A percentile compares a stretch with the other conserved stretches of the same genome.
These are phyloP conservation scores for Hippophae tibetana DNA, from an alignment of 306 rosid genomes.

Conservation along the genomic window DNA sequence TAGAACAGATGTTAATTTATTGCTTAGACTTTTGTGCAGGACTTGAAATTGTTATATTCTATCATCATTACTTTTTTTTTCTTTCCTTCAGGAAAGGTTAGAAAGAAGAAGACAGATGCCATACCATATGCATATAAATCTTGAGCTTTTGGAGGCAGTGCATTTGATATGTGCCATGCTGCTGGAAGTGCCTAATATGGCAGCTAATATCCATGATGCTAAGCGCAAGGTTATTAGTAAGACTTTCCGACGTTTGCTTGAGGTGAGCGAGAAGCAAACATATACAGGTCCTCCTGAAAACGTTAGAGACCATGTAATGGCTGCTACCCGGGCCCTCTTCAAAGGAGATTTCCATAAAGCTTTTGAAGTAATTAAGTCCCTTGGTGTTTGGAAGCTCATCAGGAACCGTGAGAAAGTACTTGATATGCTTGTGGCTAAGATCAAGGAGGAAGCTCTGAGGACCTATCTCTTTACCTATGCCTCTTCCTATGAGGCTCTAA, in stretches of 20 bases:
- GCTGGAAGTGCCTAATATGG: constrained; percentile 93
- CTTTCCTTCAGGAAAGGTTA: constrained; percentile 67
- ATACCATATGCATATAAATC: constrained; percentile 97
- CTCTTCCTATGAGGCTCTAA: constrained; percentile 69
- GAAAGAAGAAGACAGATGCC: constrained; percentile 99
- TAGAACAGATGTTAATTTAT: too few relatives aligned
- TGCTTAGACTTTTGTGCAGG: neutral
- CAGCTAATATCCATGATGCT: constrained; percentile 70
- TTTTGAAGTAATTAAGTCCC: constrained; percentile 55
- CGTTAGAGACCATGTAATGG: constrained; percentile 89
- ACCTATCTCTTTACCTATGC: constrained; percentile 82
- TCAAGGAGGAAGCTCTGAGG: constrained; percentile 88
- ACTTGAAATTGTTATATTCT: neutral
- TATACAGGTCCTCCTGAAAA: constrained; percentile 92
- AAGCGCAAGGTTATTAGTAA: constrained; percentile 73
- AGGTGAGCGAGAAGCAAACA: constrained; percentile 73
- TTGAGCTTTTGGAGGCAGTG: constrained; percentile 83
- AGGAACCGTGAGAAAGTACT: constrained; percentile 46
- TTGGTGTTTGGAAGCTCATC: constrained; percentile 86
- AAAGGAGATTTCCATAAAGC: constrained; percentile 73
- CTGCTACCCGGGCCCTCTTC: constrained; percentile 71
- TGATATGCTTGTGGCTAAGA: constrained; percentile 69
- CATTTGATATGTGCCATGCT: constrained; percentile 93
- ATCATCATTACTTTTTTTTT: neutral
- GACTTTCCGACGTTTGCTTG: constrained; percentile 69